Base-by-base conservation (phyloP, 805 yeast species). In the Allodekkera sacchari region DNA sequence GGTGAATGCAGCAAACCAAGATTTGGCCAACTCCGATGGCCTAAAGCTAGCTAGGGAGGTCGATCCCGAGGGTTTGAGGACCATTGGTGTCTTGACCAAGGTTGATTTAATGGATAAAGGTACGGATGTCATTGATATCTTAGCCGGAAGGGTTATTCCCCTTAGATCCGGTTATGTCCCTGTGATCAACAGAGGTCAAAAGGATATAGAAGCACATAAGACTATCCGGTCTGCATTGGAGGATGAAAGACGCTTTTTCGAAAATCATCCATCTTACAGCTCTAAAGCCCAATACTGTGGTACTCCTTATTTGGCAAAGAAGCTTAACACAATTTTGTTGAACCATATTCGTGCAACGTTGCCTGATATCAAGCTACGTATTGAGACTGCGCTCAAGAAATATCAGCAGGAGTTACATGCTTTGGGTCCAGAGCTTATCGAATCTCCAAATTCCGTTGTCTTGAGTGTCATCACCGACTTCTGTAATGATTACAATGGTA, bases 101-200 rank as follows among this genome's bases (percentile, higher is more conserved):
- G 81, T 92, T 34, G 98, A 92, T 60, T 71, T 92, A 44, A 92
- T 92, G 98, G 98, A 92, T 56, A 79, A 83, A 48, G 98, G 98
- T 35, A 92, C 98, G 4, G 95, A 92, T 61, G 97, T 92, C 26
- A 75, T 87, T 47, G 98, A 92, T 55, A 88, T 92, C 48, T 67
- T 92, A 40, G 89, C 96, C 11, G 96, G 96, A 31, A 71, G 96
- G 56, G 94, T 92, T 30, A 88, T 92, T 50, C 96, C 96, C 10
- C 71, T 92, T 49, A 73, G 96, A 60, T 81, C 84, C 38, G 98
- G 98, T 35, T 92, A 89, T 51, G 94, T 88, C 37, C 97, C 98
- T 3, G 98, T 92, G 33, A 87, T 88, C 48, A 87, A 87, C 62
- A 77, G 98, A 63, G 96, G 96, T 48, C 98, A 92, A 64, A 84